phyloP scores from a whole-genome alignment of 208 protist genomes.

The Crithidia fasciculata region DNA sequence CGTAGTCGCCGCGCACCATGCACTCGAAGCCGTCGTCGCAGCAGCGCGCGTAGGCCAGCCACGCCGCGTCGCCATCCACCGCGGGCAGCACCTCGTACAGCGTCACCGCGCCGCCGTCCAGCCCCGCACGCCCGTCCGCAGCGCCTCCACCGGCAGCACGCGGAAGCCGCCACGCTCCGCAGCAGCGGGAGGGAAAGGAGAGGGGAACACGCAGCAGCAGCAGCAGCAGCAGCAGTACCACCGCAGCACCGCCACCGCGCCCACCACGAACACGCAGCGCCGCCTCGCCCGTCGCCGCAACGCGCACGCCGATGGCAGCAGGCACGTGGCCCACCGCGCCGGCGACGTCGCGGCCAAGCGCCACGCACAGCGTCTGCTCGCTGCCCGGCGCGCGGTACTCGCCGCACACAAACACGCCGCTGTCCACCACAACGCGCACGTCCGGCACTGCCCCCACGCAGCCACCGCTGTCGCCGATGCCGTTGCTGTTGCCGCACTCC shows the following conservation, averaged over 20 bases:
- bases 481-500: too few species aligned
- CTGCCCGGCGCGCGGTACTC: conserved; percentile 17
- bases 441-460: conserved; percentile 8
- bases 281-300: conserved; percentile 49
- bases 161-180: conserved; percentile 8
- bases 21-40: conserved; percentile 37
- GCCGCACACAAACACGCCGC: conserved; percentile 26
- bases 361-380: conserved; percentile 30
- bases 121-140: conserved; percentile 18
- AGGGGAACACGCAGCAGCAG: too few species aligned
- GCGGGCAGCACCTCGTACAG: conserved; percentile 39
- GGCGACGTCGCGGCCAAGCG: conserved; percentile 35
- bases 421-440: conserved; percentile 38
- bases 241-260: not conserved
- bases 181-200: too few species aligned
- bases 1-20: conserved; percentile 54
- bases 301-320: conserved; percentile 24
- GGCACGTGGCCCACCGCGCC: conserved; percentile 33
- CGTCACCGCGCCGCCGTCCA: conserved; percentile 27
- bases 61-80: conserved; percentile 23
- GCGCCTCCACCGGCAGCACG: conserved; percentile 37
- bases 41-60: conserved; percentile 30
- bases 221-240: not conserved
- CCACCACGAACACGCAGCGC: conserved; percentile 35
- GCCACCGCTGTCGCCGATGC: not conserved